Percentiles rank a stretch among this genome's conserved stretches.
These are phyloP conservation scores for Candida patagonica DNA, from an alignment of 805 yeast species.

Conservation along the genomic window DNA sequence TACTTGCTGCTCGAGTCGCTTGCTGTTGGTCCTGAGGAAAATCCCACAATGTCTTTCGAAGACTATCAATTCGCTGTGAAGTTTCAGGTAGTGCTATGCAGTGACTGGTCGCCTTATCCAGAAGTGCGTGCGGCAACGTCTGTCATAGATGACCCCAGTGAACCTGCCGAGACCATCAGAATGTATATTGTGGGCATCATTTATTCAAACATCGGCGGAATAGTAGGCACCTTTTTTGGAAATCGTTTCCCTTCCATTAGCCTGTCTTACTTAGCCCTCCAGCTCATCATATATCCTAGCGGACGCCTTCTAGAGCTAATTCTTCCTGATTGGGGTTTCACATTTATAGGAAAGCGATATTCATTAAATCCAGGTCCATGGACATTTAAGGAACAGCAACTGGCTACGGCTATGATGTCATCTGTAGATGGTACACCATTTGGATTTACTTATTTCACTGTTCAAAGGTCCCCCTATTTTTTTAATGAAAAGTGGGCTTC, in stretches of 20 bases:
- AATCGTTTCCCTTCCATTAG: conserved; percentile 46
- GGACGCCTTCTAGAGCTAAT: conserved; percentile 39
- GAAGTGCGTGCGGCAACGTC: conserved; percentile 50
- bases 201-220: conserved; percentile 48
- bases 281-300: conserved; percentile 51
- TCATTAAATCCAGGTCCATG: conserved; percentile 55
- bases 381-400: conserved; percentile 53
- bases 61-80: conserved; percentile 26
- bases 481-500: conserved; percentile 21
- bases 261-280: conserved; percentile 44
- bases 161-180: conserved; percentile 42
- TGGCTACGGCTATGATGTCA: conserved; percentile 35
- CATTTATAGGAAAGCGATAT: conserved; percentile 31
- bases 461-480: conserved; percentile 6
- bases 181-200: conserved; percentile 43
- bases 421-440: conserved; percentile 20
- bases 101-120: conserved; percentile 45
- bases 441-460: conserved; percentile 10
- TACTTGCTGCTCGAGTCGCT: conserved; percentile 28
- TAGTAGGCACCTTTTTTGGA: conserved; percentile 49
- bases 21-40: conserved; percentile 21
- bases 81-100: conserved; percentile 35
- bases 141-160: conserved; percentile 37
- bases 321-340: conserved; percentile 40
- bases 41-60: conserved; percentile 12